A percentile compares a stretch with the other conserved stretches of the same genome.
These are phyloP conservation scores for Trichoderma asperellum DNA, from an alignment of 2,329 filamentous ascomycete genomes.

Conservation along the genomic window DNA sequence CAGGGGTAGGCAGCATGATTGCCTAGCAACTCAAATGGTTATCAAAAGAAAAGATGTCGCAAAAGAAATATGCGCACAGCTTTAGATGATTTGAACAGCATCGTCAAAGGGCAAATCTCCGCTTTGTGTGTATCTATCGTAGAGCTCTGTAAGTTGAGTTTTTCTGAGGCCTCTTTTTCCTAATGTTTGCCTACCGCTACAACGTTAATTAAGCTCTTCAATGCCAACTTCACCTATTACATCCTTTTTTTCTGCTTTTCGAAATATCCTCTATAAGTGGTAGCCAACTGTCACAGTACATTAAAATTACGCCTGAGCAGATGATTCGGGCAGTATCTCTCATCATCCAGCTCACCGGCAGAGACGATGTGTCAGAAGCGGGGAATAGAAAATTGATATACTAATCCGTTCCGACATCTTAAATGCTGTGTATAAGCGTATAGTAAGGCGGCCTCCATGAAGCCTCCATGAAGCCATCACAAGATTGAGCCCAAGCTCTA, in stretches of 20 bases:
- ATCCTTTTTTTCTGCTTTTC: not conserved
- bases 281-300: not conserved
- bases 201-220: not conserved
- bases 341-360: not conserved
- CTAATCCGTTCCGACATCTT: not conserved
- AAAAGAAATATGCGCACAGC: not conserved
- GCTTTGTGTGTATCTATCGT: not conserved
- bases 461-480: not conserved
- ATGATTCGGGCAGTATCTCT: not conserved
- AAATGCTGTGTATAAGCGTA: not conserved
- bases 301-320: not conserved
- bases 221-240: not conserved
- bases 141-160: not conserved
- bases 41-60: not conserved
- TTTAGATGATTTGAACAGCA: not conserved
- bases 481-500: not conserved
- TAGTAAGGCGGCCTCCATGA: not conserved
- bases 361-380: not conserved
- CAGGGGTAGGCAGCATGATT: not conserved
- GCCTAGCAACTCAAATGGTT: not conserved
- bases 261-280: not conserved
- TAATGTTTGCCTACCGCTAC: no score
- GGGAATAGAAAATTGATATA: not conserved
- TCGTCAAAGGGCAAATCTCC: not conserved
- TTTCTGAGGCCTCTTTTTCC: not conserved